Evolutionary conservation across 2,329 filamentous ascomycete species (phyloP).

Genomic region (Dactylella cylindrospora): DNA sequence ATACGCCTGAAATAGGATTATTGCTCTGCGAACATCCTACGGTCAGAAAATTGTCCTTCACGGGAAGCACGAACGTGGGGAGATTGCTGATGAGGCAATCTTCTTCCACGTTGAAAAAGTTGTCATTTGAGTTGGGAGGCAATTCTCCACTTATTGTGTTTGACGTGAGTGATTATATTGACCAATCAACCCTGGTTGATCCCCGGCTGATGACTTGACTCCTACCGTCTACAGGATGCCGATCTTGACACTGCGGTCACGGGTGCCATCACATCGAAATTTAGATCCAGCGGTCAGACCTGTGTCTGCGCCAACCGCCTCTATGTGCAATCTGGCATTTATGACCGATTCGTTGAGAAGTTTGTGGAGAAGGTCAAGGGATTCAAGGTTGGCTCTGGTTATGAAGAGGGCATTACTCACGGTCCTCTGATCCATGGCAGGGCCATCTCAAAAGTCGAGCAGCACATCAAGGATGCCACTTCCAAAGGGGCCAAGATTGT

Average conservation of each 20-base stretch:
- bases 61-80: conserved; percentile 71
- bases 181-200: conserved; percentile 5
- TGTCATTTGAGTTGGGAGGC: conserved; percentile 87
- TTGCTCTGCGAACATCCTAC: conserved; percentile 72
- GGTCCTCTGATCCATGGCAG: conserved; percentile 83
- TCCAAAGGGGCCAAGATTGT: conserved; percentile 74
- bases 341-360: conserved; percentile 70
- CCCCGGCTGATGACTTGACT: background rate
- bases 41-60: conserved; percentile 91
- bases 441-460: conserved; percentile 75
- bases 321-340: conserved; percentile 75
- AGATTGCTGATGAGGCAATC: conserved; percentile 87
- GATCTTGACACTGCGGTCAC: conserved; percentile 81
- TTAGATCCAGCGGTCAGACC: conserved; percentile 91
- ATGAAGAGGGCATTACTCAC: conserved; percentile 70
- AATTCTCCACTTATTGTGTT: conserved; percentile 98
- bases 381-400: conserved; percentile 77
- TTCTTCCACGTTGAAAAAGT: conserved; percentile 77
- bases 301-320: conserved; percentile 88
- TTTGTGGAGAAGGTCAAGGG: conserved; percentile 71
- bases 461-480: conserved; percentile 76
- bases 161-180: conserved; percentile 56
- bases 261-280: conserved; percentile 83
- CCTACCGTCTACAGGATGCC: conserved; percentile 54
- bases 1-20: conserved; percentile 77